Base-by-base conservation (phyloP, 352 stramenopile species). In the Phytopythium kandeliae region DNA sequence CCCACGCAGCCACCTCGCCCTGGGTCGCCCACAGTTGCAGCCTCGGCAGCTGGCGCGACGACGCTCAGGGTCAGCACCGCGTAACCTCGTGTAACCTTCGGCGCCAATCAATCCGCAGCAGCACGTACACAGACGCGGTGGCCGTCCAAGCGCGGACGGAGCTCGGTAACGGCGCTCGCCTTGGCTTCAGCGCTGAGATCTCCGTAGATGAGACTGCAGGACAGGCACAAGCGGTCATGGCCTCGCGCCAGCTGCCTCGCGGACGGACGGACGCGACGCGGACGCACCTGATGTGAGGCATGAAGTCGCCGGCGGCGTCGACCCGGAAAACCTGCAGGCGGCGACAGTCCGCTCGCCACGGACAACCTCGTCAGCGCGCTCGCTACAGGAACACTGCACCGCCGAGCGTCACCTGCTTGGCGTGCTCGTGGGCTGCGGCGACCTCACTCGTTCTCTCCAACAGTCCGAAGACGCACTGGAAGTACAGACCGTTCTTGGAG, bases 381-480 rank as follows among this genome's bases (percentile, higher is more conserved):
- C 5, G 28, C 17, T 11, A 37, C n/a, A 50, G 21, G n/a, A 24
- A 15, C 4, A 3, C 12, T 19, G 19, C 35, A 24, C 28, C 26
- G 34, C 21, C 33, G 7, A 53, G 6, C n/a, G 26, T 30, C 26
- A 75, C 73, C 71, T 83, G 51, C 42, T 78, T 80, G 24, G 74
- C 62, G 13, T 43, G 24, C 15, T 48, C 42, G 47, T 84, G 50
- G 12, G 70, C 72, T 11, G 63, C 36, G 0, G n/a, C 38, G 13
- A 89, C 60, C 34, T 74, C 62, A 21, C 57, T 55, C 26, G 62
- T 71, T 37, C 80, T 54, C 42, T 56, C 55, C 33, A 89, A 44
- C 21, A 83, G 48, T 26, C 65, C 70, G 48, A 86, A 86, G 21
- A 89, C 77, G 42, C 77, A 89, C 58, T 86, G 74, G 48, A 84